A percentile compares a stretch with the other conserved stretches of the same genome.
Evolutionary conservation across 352 stramenopile genomes (phyloP).

Genomic region (Phytopythium litorale): DNA sequence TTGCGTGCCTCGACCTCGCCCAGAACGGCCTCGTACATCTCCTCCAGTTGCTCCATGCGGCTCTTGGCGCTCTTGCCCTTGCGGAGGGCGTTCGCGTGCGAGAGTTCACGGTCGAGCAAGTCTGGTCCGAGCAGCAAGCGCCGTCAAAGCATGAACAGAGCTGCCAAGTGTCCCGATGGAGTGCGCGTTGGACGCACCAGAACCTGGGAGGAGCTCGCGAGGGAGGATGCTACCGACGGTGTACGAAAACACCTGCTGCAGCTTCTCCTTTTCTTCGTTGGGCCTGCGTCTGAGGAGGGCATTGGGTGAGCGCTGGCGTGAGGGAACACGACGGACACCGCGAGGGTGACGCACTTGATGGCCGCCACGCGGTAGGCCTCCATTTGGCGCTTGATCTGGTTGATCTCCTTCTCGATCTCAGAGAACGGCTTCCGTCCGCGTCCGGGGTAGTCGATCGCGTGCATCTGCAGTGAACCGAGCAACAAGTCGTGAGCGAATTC

Average conservation of each 20-base stretch:
- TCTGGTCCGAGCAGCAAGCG: constrained; percentile 19
- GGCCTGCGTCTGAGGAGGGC: constrained; percentile 21
- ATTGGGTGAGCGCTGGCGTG: background rate
- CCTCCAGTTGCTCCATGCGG: constrained; percentile 50
- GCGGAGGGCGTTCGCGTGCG: constrained; percentile 41
- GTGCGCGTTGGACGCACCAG: constrained; percentile 24
- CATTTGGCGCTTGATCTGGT: constrained; percentile 67
- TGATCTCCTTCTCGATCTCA: constrained; percentile 78
- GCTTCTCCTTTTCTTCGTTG: constrained; percentile 81
- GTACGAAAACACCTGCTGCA: constrained; percentile 78
- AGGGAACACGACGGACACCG: background rate
- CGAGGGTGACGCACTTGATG: constrained; percentile 32
- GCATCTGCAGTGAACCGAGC: constrained; percentile 21
- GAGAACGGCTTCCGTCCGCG: constrained; percentile 53
- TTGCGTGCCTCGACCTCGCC: constrained; percentile 63
- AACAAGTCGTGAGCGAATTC: too few relatives aligned
- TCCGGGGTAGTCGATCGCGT: constrained; percentile 55
- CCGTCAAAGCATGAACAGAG: background rate
- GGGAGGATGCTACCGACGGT: constrained; percentile 64
- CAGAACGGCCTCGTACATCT: constrained; percentile 57
- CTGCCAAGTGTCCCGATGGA: background rate
- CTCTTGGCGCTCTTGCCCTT: constrained; percentile 31
- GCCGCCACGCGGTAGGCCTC: constrained; percentile 50
- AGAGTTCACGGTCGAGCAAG: constrained; percentile 56
- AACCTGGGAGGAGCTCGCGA: constrained; percentile 59